Base-by-base conservation (phyloP, 768 basidiomycete genomes). In the Mycena polygramma region DNA sequence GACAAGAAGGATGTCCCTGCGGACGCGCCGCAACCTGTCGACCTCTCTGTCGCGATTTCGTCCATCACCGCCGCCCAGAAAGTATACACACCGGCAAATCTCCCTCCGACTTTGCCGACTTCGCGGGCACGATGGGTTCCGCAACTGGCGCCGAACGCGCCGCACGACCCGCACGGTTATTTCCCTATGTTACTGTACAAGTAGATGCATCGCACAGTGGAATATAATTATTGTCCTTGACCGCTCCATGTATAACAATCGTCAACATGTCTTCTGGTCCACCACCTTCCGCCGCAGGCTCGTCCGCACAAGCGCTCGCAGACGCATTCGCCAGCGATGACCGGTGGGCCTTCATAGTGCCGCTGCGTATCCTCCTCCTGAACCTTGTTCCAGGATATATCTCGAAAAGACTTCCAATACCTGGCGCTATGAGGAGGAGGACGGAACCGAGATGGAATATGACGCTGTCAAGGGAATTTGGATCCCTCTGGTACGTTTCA, bases 391-490 rank as follows among this genome's bases (percentile, higher is more conserved):
- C 78, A 88, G 92, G 70, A 88, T 96, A 15, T 92, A 95, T 81
- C 94, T 93, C 78, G 92, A 93, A 61, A 92, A 87, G 75, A 85
- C 86, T 49, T 83, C 90, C 7, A 88, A 88, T 60, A 92, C 94
- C 75, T 99, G 95, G 95, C 90, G 91, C 69, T 90, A 92, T 77
- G 97, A 99, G 79, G 90, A 95, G 76, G 93, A 94, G 57, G 94
- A 96, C 75, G 96, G 94, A 20, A 81, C 87, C n/a, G 97, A 98
- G 79, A 86, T 94, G 76, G 97, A 99, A 82, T 99, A 92, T 83
- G 94, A 96, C 77, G 80, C 87, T 41, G 77, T 80, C 13, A 95
- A 93, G 76, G 90, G 89, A 15, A 83, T 84, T 37, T 99, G 97
- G 97, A 80, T 96, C 30, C 92, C 94, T 49, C 79, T 96, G 78